Conservation (phyloP, 169 alveolate genomes). For the Plasmodium vivax region DNA sequence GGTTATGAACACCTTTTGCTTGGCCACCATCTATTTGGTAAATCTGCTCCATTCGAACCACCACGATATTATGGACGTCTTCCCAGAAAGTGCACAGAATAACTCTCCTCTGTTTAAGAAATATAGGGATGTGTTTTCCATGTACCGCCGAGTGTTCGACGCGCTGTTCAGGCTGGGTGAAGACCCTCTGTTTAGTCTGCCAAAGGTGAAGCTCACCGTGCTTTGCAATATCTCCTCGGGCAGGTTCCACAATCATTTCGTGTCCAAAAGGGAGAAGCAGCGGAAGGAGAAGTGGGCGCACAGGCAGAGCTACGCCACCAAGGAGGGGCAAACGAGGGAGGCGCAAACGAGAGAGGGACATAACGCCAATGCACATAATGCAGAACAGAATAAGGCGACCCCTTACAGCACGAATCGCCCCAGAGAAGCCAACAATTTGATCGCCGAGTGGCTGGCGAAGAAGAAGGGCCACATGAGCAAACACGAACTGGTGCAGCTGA, state of each 20-base stretch:
- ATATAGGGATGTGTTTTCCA: slow-evolving; percentile 10
- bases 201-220: neutral
- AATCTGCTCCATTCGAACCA: slow-evolving; percentile 31
- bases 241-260: neutral
- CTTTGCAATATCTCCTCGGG: neutral
- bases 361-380: neutral
- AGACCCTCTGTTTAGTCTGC: neutral
- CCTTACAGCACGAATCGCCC: neutral
- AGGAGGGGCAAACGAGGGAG: neutral
- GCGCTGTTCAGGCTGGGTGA: neutral
- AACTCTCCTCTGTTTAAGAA: neutral
- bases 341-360: neutral
- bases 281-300: neutral
- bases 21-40: slow-evolving; percentile 3
- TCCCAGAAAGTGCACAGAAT: neutral
- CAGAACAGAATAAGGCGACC: neutral
- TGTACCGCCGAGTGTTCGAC: neutral
- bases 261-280: neutral
- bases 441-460: neutral
- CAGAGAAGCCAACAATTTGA: neutral
- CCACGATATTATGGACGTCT: neutral
- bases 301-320: neutral
- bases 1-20: neutral
- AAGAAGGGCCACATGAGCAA: neutral
- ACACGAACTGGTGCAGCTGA: neutral